Evolutionary conservation across 495 filamentous ascomycete species (phyloP), one percentile per base, ranked within the genome.

Genomic region (Parmelia sp.): DNA sequence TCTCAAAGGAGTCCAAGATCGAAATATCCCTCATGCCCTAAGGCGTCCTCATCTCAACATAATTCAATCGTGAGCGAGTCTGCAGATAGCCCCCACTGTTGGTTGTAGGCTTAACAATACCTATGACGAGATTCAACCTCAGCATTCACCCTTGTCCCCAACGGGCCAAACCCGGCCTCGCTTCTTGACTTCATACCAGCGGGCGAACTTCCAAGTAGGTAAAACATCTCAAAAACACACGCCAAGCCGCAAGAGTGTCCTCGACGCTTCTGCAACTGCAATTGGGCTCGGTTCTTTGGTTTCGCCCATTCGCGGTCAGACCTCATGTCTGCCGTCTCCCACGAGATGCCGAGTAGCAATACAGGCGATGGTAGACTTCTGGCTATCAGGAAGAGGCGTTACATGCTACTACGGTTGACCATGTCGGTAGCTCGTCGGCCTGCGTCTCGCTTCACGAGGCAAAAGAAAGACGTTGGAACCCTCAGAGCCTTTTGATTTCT

Each of bases 51-150:
- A 40, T 44, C 39, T 63, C 37, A 42, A 6, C 33, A 27, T 42
- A 12, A 29, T 44, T 57, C 51, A 40, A 57, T 57, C 40, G 27
- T 63, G 36, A 44, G 21, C 21, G 39, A n/a, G 29, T 63, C 61
- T 63, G 57, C 12, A 57, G 49, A 57, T 63, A 63, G 61, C 61
- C 61, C 61, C 61, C 53, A 63, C 36, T 25, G 27, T 29, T 61
- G 44, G 15, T 27, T 17, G 31, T n/a, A n/a, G n/a, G n/a, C n/a
- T n/a, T n/a, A n/a, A 31, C 39, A 36, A 5, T 21, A 44, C 10
- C 35, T 36, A 4, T 31, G 25, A 42, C n/a, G 37, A 29, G 15
- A 19, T 14, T 62, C 29, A 25, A n/a, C n/a, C 6, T 42, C 15
- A 5, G 12, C 37, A 44, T 56, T 56, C 49, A 5, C 7, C 19